A percentile compares a stretch with the other conserved stretches of the same genome.
These are phyloP conservation scores for Funneliformis mosseae DNA, from an alignment of 192 early-diverging fungal genomes.

Conservation along the genomic window DNA sequence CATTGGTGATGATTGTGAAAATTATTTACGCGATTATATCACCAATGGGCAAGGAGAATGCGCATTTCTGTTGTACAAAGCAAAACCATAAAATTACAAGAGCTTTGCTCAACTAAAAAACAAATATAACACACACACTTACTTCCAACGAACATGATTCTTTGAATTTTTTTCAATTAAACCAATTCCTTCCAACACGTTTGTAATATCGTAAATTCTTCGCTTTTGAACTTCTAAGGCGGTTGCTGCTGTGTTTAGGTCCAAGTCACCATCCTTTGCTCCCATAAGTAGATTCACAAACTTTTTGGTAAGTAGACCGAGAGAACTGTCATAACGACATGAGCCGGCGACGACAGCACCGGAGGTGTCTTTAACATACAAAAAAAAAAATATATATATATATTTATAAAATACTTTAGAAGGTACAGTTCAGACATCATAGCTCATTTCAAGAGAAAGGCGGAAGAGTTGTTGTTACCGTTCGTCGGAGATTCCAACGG, in stretches of 20 bases:
- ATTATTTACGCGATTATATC: conserved; percentile 14
- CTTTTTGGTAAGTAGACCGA: conserved; percentile 61
- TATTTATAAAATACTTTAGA: not conserved
- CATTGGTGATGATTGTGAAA: not conserved
- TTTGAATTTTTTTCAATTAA: conserved; percentile 69
- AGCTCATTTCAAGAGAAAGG: not conserved
- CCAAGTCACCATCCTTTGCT: conserved; percentile 54
- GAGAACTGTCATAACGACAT: conserved; percentile 60
- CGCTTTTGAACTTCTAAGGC: conserved; percentile 66
- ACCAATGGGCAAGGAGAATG: not conserved
- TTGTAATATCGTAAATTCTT: conserved; percentile 72
- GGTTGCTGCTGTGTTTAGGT: conserved; percentile 60
- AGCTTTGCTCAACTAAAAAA: not conserved
- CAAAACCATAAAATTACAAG: not conserved
- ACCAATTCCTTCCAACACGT: conserved; percentile 67
- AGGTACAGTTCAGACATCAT: not conserved
- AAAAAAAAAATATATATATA: not conserved
- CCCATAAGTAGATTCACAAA: conserved; percentile 57
- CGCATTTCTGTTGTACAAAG: not conserved
- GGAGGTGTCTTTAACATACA: conserved; percentile 14
- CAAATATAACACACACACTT: conserved; percentile 32
- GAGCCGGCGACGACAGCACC: conserved; percentile 1
- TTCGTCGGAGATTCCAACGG: not conserved
- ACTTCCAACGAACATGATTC: conserved; percentile 74
- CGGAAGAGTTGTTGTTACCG: conserved; percentile 1